These are phyloP conservation scores for Coemansia sp. DNA, from an alignment of 192 early-diverging fungal species.

Conservation along the genomic window DNA sequence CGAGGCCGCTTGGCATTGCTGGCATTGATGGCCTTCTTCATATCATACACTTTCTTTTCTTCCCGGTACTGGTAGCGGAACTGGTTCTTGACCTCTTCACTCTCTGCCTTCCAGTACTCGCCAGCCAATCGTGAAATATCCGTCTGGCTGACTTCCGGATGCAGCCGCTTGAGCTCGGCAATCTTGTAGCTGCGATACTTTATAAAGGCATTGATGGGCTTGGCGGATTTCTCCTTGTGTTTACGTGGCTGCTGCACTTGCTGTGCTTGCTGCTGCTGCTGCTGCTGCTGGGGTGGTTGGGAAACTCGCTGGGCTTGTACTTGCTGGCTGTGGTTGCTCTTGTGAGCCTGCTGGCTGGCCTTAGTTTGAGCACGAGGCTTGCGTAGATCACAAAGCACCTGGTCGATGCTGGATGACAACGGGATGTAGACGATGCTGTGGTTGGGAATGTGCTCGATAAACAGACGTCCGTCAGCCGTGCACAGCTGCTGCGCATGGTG, in stretches of 20 bases:
- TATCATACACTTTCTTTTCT: conserved; percentile 47
- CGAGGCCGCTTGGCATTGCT: conserved; percentile 27
- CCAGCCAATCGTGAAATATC: conserved; percentile 52
- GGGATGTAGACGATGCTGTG: conserved; percentile 45
- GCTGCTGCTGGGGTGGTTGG: not conserved
- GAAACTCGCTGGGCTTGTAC: too few species aligned
- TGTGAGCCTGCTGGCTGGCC: conserved; percentile 5
- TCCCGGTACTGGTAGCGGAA: conserved; percentile 43
- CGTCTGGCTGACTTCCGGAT: conserved; percentile 49
- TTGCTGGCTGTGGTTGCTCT: not conserved
- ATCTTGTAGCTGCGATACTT: conserved; percentile 55
- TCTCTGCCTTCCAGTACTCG: conserved; percentile 51
- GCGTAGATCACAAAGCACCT: conserved; percentile 26
- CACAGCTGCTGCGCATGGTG: conserved; percentile 41
- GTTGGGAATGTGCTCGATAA: conserved; percentile 46
- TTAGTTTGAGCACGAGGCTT: conserved; percentile 2
- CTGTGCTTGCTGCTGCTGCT: conserved; percentile 1
- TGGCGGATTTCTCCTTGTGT: conserved; percentile 51
- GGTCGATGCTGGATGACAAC: conserved; percentile 27
- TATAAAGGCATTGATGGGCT: conserved; percentile 53
- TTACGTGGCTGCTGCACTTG: conserved; percentile 24
- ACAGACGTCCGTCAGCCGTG: conserved; percentile 38
- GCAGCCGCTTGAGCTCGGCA: conserved; percentile 45
- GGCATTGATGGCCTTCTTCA: conserved; percentile 39
- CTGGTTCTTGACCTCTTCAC: conserved; percentile 46